Evolutionary conservation across 108 stramenopile genomes (phyloP).

Genomic region (Pseudonitzschia multiseries): DNA sequence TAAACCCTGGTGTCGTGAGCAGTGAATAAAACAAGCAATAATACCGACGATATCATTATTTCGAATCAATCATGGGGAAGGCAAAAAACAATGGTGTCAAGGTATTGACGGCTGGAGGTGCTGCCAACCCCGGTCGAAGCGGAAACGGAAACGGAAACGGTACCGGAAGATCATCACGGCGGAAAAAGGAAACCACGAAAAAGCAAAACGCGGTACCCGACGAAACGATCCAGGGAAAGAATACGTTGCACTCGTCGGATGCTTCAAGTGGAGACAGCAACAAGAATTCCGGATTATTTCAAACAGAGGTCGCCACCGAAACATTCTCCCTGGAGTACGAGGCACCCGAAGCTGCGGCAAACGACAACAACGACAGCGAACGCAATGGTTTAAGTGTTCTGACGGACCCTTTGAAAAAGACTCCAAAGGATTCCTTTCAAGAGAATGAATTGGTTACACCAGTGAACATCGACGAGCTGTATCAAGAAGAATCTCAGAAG

Average conservation of each 20-base stretch:
- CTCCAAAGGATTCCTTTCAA: background rate
- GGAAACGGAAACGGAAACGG: conserved; percentile 14
- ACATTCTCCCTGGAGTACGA: conserved; percentile 2
- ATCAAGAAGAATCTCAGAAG: conserved; percentile 14
- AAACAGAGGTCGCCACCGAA: background rate
- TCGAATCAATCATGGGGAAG: conserved; percentile 4
- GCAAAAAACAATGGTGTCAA: conserved; percentile 11
- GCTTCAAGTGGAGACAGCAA: background rate
- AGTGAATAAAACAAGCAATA: background rate
- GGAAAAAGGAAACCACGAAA: conserved; percentile 8
- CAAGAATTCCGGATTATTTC: background rate
- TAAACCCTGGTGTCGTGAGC: too few relatives aligned
- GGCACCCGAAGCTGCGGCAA: background rate
- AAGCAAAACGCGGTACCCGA: background rate
- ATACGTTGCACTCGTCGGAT: background rate
- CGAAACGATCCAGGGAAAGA: background rate
- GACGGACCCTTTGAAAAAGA: background rate
- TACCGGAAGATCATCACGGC: conserved; percentile 12
- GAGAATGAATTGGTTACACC: conserved; percentile 24
- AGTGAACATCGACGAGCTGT: conserved; percentile 31
- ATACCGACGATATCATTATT: background rate
- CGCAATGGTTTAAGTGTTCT: background rate
- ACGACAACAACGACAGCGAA: background rate
- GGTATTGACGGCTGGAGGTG: conserved; percentile 46
- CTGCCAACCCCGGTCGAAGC: conserved; percentile 26